A percentile compares a stretch with the other conserved stretches of the same genome.
Conservation (phyloP, 306 rosid species). For the Gastrolobium bilobum region DNA sequence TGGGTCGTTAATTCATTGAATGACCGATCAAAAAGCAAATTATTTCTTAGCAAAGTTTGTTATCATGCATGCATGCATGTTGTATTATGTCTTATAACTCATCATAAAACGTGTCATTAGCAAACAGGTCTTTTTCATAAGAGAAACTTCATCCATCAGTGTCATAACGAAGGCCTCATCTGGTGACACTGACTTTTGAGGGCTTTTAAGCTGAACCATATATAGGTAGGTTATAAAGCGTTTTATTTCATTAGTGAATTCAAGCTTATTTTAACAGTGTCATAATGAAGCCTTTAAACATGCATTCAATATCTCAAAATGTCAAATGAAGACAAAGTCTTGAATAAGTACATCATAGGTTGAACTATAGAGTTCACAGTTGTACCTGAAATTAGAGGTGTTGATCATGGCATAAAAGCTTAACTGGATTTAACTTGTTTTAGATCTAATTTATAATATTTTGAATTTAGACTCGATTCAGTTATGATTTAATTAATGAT, state of each 20-base stretch:
- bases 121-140: constrained; percentile 24
- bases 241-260: not conserved
- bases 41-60: not conserved
- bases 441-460: no score
- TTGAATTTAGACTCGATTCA: no score
- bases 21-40: not conserved
- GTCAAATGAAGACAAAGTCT: no score
- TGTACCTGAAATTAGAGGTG: not conserved
- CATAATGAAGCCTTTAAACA: not conserved
- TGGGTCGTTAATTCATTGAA: constrained; percentile 33
- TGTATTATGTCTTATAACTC: constrained; percentile 9
- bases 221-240: not conserved
- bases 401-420: no score
- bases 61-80: constrained; percentile 5
- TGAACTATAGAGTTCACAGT: no score
- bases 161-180: constrained; percentile 2
- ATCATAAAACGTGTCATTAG: not conserved
- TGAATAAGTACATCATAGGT: no score
- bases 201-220: constrained; percentile 30
- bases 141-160: not conserved
- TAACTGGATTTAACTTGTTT: no score
- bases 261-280: not conserved
- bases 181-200: no score
- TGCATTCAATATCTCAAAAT: not conserved
- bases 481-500: no score